Evolutionary conservation across 257 asterid species (phyloP).

Genomic region (Primulina tabacum): DNA sequence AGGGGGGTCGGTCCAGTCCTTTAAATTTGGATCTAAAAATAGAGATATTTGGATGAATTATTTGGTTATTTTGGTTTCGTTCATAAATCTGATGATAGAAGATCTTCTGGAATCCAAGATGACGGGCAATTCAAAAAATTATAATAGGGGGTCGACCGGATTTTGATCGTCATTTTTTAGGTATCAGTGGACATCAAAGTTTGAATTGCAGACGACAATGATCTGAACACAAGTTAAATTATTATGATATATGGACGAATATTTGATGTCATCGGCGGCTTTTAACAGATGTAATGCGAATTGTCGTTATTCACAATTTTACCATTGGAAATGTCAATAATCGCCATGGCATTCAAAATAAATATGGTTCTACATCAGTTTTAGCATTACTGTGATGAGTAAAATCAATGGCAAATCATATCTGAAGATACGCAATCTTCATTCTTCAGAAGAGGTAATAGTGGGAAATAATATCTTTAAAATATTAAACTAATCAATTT

Average conservation of each 20-base stretch:
- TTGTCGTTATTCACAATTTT: neutral
- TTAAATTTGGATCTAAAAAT: too few species aligned
- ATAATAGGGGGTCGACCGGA: too few species aligned
- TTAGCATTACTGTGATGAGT: neutral
- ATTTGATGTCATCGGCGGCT: neutral
- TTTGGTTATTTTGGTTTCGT: too few species aligned
- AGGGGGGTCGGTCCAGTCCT: too few species aligned
- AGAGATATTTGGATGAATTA: too few species aligned
- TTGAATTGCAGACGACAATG: too few species aligned
- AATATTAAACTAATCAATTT: too few species aligned
- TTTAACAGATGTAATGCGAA: neutral
- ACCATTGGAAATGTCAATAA: neutral
- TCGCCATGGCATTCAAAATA: too few species aligned
- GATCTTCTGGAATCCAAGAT: neutral
- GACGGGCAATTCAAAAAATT: too few species aligned
- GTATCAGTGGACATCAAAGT: neutral
- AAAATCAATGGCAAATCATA: too few species aligned
- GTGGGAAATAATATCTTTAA: neutral
- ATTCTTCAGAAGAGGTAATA: neutral
- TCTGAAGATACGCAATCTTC: neutral
- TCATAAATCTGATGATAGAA: too few species aligned
- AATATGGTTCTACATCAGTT: neutral
- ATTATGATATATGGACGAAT: neutral
- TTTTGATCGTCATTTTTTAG: too few species aligned
- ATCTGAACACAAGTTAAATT: neutral